A percentile compares a stretch with the other conserved stretches of the same genome.
Conservation (phyloP, 139 green algal species). For the Helicosporidium sp. region DNA sequence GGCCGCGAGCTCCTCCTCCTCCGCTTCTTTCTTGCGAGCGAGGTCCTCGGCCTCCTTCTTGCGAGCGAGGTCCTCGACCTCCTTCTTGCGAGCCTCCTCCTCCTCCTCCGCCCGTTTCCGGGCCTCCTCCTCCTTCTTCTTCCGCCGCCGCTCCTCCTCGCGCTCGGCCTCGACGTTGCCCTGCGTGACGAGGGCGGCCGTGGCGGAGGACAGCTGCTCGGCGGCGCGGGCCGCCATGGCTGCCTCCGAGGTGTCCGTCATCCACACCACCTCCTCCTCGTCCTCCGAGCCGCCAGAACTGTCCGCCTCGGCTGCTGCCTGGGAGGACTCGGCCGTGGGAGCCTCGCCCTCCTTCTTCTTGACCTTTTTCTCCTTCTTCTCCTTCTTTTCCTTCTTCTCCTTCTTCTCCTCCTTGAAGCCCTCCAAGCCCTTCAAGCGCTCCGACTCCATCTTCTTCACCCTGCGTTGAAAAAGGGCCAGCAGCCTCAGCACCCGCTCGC, state of each 20-base stretch:
- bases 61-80: background rate
- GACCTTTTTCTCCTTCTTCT: conserved; percentile 26
- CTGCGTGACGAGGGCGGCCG: conserved; percentile 62
- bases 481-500: too few species aligned
- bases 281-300: conserved; percentile 21
- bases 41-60: conserved; percentile 4
- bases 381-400: conserved; percentile 52
- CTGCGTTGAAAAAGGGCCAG: conserved; percentile 19
- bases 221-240: conserved; percentile 39
- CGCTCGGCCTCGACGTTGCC: conserved; percentile 66
- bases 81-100: background rate
- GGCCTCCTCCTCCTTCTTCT: conserved; percentile 21
- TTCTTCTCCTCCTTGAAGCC: conserved; percentile 31
- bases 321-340: conserved; percentile 12
- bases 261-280: conserved; percentile 66
- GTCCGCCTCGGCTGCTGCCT: conserved; percentile 19
- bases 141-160: conserved; percentile 30
- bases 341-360: conserved; percentile 19
- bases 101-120: conserved; percentile 10
- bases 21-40: conserved; percentile 20
- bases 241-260: conserved; percentile 79
- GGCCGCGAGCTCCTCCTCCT: too few species aligned
- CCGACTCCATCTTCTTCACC: conserved; percentile 78
- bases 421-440: conserved; percentile 47
- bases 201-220: conserved; percentile 75